Percentiles rank a stretch among this genome's conserved stretches.
phyloP scores from a whole-genome alignment of 352 stramenopile genomes.

The Phytophthora capsici region DNA sequence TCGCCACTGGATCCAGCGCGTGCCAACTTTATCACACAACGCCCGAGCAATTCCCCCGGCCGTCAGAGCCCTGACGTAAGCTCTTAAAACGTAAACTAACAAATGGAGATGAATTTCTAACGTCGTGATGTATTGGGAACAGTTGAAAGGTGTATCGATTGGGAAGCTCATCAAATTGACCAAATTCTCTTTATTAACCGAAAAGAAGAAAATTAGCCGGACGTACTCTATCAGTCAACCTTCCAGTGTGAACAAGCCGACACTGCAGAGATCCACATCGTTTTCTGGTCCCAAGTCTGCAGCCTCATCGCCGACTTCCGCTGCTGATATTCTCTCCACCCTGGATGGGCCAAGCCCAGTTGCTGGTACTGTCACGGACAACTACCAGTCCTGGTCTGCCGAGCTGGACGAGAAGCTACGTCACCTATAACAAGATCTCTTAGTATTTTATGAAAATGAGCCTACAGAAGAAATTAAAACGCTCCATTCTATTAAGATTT shows the following conservation, averaged over 20 bases:
- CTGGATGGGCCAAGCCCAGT: not conserved
- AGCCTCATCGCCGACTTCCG: slow-evolving; percentile 25
- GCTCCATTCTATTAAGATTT: not conserved
- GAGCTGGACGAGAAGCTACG: slow-evolving; percentile 63
- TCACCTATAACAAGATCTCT: slow-evolving; percentile 27
- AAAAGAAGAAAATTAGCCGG: slow-evolving; percentile 20
- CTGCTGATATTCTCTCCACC: slow-evolving; percentile 9
- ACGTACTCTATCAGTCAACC: slow-evolving; percentile 34
- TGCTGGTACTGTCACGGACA: slow-evolving; percentile 40
- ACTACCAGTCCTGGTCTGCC: slow-evolving; percentile 62
- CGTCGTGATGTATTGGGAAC: slow-evolving; percentile 1
- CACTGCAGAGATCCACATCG: slow-evolving; percentile 30
- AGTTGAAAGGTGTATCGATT: slow-evolving; percentile 39
- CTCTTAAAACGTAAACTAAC: not conserved
- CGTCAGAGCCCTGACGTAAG: slow-evolving; percentile 36
- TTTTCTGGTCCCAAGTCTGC: slow-evolving; percentile 35
- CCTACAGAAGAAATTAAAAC: not conserved
- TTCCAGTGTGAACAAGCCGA: slow-evolving; percentile 36
- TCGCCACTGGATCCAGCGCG: slow-evolving; percentile 17
- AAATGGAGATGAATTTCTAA: slow-evolving; percentile 3
- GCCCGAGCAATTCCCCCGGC: slow-evolving; percentile 25
- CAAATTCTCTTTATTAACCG: slow-evolving; percentile 31
- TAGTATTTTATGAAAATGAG: slow-evolving; percentile 24
- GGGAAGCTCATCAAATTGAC: slow-evolving; percentile 58
- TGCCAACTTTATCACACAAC: slow-evolving; percentile 31